Percentiles rank a stretch among this genome's conserved stretches.
phyloP scores from a whole-genome alignment of 73 alveolate genomes.

The Blepharisma japonicum region DNA sequence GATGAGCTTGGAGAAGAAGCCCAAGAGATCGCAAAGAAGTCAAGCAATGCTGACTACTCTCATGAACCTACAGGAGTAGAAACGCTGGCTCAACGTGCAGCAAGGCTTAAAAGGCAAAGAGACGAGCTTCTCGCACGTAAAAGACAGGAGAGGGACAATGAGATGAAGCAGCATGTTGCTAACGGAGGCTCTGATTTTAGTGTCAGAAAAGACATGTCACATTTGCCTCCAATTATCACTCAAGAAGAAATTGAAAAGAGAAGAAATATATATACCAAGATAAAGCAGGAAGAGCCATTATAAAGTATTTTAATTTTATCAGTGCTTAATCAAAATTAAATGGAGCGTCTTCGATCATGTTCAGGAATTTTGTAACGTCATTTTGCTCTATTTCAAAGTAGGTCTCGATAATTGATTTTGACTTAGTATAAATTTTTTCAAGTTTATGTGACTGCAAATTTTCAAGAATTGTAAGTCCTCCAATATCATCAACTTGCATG shows the following conservation, averaged over 20 bases:
- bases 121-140: conserved; percentile 14
- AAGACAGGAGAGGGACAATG: conserved; percentile 21
- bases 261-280: neutral
- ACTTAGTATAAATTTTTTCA: conserved; percentile 73
- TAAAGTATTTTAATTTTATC: no score
- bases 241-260: conserved; percentile 12
- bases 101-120: conserved; percentile 25
- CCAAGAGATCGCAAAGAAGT: conserved; percentile 4
- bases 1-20: conserved; percentile 10
- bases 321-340: no score
- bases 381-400: conserved; percentile 76
- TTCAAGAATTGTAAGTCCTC: conserved; percentile 75
- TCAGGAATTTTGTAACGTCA: conserved; percentile 9
- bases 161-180: neutral
- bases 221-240: conserved; percentile 6
- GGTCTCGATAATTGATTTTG: conserved; percentile 71
- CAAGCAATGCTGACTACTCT: neutral
- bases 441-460: conserved; percentile 81
- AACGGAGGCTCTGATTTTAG: conserved; percentile 19
- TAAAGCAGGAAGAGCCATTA: no score
- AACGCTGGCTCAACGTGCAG: neutral
- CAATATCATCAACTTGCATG: conserved; percentile 62
- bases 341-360: neutral
- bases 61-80: neutral
- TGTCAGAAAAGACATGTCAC: neutral